Conservation (phyloP, 2,329 filamentous ascomycete species). For the Fusarium luffae region DNA sequence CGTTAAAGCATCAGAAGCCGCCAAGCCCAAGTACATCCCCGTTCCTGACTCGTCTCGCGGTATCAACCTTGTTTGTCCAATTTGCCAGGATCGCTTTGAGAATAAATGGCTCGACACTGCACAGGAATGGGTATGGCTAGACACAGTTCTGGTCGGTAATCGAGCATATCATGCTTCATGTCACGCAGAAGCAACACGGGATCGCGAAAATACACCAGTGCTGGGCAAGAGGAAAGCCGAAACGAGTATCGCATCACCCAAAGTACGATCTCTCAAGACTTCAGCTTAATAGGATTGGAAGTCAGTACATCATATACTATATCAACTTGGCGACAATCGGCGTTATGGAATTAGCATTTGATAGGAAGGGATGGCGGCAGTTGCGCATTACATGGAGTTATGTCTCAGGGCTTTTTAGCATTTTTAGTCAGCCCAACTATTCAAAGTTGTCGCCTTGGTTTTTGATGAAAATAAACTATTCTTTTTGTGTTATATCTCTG, state of each 20-base stretch:
- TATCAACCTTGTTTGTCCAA: constrained; percentile 84
- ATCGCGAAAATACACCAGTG: constrained; percentile 65
- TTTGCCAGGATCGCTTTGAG: constrained; percentile 96
- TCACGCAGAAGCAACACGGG: constrained; percentile 81
- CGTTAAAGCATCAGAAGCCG: constrained; percentile 54
- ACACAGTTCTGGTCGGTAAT: constrained; percentile 80
- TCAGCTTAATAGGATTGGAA: constrained; percentile 40
- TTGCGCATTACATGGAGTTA: constrained; percentile 38
- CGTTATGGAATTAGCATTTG: constrained; percentile 35
- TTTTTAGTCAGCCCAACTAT: constrained; percentile 9
- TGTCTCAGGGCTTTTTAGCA: constrained; percentile 6
- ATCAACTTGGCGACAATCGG: constrained; percentile 21
- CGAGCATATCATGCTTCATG: constrained; percentile 92
- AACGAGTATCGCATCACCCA: constrained; percentile 58
- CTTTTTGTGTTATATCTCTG: neutral
- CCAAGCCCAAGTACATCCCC: constrained; percentile 76
- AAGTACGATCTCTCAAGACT: constrained; percentile 52
- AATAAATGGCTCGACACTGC: constrained; percentile 91
- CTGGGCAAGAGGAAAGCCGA: constrained; percentile 82
- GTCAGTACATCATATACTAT: constrained; percentile 5
- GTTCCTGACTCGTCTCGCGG: constrained; percentile 83
- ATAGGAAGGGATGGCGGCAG: constrained; percentile 9
- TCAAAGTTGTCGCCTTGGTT: neutral
- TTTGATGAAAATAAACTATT: constrained; percentile 1
- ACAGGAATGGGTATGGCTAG: constrained; percentile 97